phyloP scores from a whole-genome alignment of 352 stramenopile species.

The Elongisporangium prolatum region DNA sequence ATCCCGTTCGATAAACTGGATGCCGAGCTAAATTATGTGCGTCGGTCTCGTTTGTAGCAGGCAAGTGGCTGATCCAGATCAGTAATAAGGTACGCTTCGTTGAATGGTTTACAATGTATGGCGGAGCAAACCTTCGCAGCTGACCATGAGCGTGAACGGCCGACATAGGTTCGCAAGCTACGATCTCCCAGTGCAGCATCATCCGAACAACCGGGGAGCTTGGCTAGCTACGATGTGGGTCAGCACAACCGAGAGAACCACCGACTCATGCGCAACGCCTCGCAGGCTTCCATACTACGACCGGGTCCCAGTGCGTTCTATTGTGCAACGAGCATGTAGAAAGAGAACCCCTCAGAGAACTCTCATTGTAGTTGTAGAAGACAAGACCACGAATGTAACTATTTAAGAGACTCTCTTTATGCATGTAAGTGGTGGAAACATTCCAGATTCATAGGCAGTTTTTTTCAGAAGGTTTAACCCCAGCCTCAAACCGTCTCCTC shows the following conservation, averaged over 20 bases:
- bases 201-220: neutral
- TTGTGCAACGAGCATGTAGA: neutral
- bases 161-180: conserved; percentile 1
- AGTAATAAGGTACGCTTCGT: too few species aligned
- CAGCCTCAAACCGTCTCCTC: too few species aligned
- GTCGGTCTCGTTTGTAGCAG: too few species aligned
- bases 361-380: neutral
- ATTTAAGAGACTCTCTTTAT: neutral
- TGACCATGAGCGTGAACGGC: neutral
- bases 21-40: too few species aligned
- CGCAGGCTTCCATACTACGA: neutral
- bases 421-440: neutral
- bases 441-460: too few species aligned
- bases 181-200: neutral
- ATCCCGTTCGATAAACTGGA: too few species aligned
- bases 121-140: neutral
- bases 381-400: neutral
- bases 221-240: neutral
- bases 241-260: neutral
- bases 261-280: neutral
- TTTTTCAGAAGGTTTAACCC: too few species aligned
- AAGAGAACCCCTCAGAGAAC: neutral
- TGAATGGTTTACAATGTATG: too few species aligned
- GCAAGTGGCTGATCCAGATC: too few species aligned
- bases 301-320: neutral